A percentile compares a stretch with the other conserved stretches of the same genome.
phyloP scores from a whole-genome alignment of 768 basidiomycete species.

The Fomitopsis pulvina region DNA sequence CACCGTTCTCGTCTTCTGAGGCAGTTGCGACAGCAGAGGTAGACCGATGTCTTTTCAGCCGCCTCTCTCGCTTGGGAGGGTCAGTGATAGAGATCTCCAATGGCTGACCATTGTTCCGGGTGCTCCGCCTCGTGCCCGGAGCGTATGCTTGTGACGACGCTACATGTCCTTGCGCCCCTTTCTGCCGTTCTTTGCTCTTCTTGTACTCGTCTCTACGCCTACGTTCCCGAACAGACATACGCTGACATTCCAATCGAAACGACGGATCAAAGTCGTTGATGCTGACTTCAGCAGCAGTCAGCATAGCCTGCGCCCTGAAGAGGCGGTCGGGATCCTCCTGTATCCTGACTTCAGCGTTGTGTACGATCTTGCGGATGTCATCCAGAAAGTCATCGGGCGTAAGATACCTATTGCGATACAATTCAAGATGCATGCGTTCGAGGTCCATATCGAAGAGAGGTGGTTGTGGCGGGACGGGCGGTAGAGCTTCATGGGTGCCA shows the following conservation, averaged over 20 bases:
- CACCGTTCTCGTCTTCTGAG: conserved; percentile 48
- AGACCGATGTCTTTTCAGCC: conserved; percentile 65
- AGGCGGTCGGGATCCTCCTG: conserved; percentile 68
- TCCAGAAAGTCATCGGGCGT: conserved; percentile 85
- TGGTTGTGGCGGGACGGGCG: conserved; percentile 32
- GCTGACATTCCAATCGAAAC: conserved; percentile 77
- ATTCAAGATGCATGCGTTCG: conserved; percentile 80
- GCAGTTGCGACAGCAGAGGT: conserved; percentile 43
- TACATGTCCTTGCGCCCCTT: conserved; percentile 14
- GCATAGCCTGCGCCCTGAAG: conserved; percentile 83
- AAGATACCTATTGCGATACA: conserved; percentile 82
- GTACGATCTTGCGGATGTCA: conserved; percentile 74
- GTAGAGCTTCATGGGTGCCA: conserved; percentile 18
- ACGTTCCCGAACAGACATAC: conserved; percentile 75
- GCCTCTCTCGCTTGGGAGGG: conserved; percentile 65
- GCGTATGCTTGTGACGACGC: conserved; percentile 23
- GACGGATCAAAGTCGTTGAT: conserved; percentile 79
- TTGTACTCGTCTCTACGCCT: conserved; percentile 50
- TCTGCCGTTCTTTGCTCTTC: conserved; percentile 27
- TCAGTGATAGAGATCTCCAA: conserved; percentile 63
- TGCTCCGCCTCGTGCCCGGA: conserved; percentile 60
- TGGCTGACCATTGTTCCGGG: conserved; percentile 63
- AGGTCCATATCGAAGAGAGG: conserved; percentile 82
- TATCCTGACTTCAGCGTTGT: conserved; percentile 55
- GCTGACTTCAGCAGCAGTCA: conserved; percentile 78